Base-by-base conservation (phyloP, 805 yeast species). In the Candida koratica region DNA sequence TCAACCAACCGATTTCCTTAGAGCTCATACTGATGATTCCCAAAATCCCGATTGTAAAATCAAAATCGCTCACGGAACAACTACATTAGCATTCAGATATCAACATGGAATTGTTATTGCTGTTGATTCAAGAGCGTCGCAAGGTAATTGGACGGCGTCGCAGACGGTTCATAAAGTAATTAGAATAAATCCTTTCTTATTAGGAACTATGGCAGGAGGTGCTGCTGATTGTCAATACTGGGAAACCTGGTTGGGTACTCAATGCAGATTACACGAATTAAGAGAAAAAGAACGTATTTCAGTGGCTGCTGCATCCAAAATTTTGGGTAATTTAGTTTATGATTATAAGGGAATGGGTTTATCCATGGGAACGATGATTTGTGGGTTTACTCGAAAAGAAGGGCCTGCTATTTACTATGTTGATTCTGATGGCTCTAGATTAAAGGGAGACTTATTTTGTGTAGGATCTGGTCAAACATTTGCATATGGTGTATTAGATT, bases 121-220 rank as follows among this genome's bases (percentile, higher is more conserved):
- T 0, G 98, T 93, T 8, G 98, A 93, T 67, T 88, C 97, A 28
- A 79, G 98, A 62, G 98, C 98, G 41, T 84, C 97, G 6, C 96
- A 95, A 2, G 98, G 98, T 30, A 81, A 84, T 53, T 90, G 97
- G 97, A 83, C 93, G 51, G 97, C 97, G 14, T 88, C 97, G 11
- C 97, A 89, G 60, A 88, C 97, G 3, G 98, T 93, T 45, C 90
- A 90, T 64, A 93, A 93, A 64, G 98, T 93, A 38, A 88, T 93
- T 53, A 90, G 90, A 62, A 93, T 93, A 65, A 93, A 93, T 62
- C 96, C 97, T 36, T 84, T 85, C 60, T 66, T 93, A 46, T 73
- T 93, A 51, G 98, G 98, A 47, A 93, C 98, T 14, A 81, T 93
- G 96, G 98, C 98, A 22, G 98, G 98, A 66, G 97, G 97, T 69